A percentile compares a stretch with the other conserved stretches of the same genome.
Evolutionary conservation across 2,329 filamentous ascomycete species (phyloP).

Genomic region (Alternaria triticina): DNA sequence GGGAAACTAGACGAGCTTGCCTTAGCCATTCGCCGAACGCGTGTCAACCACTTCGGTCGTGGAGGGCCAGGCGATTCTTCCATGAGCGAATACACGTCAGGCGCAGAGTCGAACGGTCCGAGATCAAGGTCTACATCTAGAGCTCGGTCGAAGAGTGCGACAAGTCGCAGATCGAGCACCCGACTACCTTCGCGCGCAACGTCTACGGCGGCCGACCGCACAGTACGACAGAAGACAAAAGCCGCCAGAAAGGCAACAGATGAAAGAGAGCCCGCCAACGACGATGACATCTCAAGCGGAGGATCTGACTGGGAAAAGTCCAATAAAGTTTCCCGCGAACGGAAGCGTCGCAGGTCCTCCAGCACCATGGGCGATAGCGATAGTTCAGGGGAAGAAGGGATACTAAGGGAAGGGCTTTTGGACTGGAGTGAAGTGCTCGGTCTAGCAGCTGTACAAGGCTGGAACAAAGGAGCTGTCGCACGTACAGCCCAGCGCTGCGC

Average conservation of each 20-base stretch:
- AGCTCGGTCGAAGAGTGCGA: conserved; percentile 15
- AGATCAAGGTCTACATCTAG: conserved; percentile 21
- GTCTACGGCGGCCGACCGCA: background rate
- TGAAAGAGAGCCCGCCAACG: conserved; percentile 3
- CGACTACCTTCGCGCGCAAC: conserved; percentile 18
- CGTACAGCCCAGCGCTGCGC: conserved; percentile 77
- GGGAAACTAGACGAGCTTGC: conserved; percentile 73
- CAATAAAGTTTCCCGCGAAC: background rate
- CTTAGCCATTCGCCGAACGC: conserved; percentile 70
- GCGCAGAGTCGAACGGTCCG: conserved; percentile 28
- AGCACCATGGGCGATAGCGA: conserved; percentile 14
- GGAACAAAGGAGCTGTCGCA: conserved; percentile 67
- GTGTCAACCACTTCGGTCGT: conserved; percentile 57
- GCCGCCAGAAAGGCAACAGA: background rate
- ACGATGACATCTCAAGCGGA: conserved; percentile 40
- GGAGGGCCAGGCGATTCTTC: conserved; percentile 35
- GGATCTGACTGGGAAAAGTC: conserved; percentile 26
- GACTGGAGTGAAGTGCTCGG: conserved; percentile 90
- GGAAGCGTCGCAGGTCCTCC: conserved; percentile 22
- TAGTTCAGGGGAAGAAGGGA: conserved; percentile 17
- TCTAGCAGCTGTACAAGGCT: conserved; percentile 76
- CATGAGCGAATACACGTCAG: conserved; percentile 37
- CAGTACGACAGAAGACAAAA: background rate
- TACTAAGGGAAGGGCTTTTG: conserved; percentile 27
- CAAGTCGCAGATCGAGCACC: conserved; percentile 12